Conservation (phyloP, 306 rosid genomes). For the Cicer judaicum region DNA sequence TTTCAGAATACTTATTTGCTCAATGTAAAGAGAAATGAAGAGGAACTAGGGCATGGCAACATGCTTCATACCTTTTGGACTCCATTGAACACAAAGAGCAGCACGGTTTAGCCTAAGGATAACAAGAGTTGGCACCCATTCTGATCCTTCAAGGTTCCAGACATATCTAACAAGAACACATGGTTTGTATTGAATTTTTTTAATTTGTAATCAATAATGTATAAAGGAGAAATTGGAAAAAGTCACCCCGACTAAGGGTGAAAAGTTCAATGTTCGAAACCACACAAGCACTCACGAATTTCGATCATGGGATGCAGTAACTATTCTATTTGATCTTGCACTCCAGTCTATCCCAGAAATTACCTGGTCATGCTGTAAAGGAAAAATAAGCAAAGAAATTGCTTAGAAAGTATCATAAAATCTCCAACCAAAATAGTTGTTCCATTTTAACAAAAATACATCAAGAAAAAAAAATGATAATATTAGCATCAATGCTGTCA, state of each 20-base stretch:
- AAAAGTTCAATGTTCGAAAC: constrained; percentile 40
- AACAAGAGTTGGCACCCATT: constrained; percentile 96
- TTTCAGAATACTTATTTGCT: constrained; percentile 12
- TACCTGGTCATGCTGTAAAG: constrained; percentile 90
- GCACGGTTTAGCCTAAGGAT: constrained; percentile 95
- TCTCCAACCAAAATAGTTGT: constrained; percentile 36
- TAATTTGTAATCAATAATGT: background rate
- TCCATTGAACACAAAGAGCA: constrained; percentile 97
- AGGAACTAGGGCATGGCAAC: constrained; percentile 28
- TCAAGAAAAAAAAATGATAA: constrained; percentile 8
- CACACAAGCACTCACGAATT: constrained; percentile 80
- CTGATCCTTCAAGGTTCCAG: constrained; percentile 92
- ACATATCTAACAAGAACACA: constrained; percentile 67
- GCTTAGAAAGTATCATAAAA: constrained; percentile 37
- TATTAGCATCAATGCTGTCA: constrained; percentile 10
- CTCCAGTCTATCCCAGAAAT: constrained; percentile 96
- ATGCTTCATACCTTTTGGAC: constrained; percentile 81
- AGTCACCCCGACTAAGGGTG: constrained; percentile 27
- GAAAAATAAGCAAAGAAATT: constrained; percentile 31
- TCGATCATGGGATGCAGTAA: constrained; percentile 95
- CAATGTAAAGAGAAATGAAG: background rate
- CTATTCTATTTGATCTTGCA: constrained; percentile 79
- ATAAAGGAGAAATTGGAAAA: constrained; percentile 4
- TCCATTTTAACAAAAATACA: constrained; percentile 13
- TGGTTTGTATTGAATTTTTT: constrained; percentile 10